Conservation (phyloP, 106 monocot species). For the Apostasia shenzhenica region DNA sequence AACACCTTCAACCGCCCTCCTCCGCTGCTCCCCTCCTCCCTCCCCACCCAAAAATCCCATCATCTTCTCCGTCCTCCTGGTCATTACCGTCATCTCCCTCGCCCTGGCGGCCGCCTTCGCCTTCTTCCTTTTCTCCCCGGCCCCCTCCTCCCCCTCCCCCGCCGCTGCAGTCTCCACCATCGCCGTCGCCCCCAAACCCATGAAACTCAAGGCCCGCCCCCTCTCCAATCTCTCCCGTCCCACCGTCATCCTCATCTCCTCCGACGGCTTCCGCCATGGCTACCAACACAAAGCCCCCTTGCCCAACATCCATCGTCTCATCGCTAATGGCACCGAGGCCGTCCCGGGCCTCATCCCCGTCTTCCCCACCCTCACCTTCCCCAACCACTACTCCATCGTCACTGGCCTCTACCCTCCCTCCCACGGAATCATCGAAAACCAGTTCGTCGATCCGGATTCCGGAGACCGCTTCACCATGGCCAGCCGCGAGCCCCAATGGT, state of each 20-base stretch:
- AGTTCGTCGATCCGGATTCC: conserved; percentile 42
- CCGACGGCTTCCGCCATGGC: conserved; percentile 69
- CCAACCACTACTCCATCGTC: conserved; percentile 76
- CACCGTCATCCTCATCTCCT: conserved; percentile 53
- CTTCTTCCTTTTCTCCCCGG: conserved; percentile 7
- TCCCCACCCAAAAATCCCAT: neutral
- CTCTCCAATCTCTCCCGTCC: conserved; percentile 23
- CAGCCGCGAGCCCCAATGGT: conserved; percentile 40
- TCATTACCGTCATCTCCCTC: neutral
- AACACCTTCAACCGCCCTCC: conserved; percentile 7
- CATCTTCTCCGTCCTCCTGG: neutral
- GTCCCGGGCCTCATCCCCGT: conserved; percentile 46
- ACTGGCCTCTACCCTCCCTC: conserved; percentile 61
- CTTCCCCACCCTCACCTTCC: conserved; percentile 61
- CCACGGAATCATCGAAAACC: conserved; percentile 57
- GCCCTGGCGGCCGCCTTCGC: neutral
- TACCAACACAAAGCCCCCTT: conserved; percentile 50
- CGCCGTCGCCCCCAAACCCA: neutral
- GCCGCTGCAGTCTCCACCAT: neutral
- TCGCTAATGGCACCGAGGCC: conserved; percentile 46
- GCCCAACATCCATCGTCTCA: conserved; percentile 57
- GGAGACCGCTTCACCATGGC: conserved; percentile 28
- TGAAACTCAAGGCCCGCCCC: neutral
- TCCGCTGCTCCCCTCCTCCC: neutral
- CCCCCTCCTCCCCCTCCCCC: neutral